These are phyloP conservation scores for Cladophialophora psammophila DNA, from an alignment of 2,329 filamentous ascomycete genomes.

Conservation along the genomic window DNA sequence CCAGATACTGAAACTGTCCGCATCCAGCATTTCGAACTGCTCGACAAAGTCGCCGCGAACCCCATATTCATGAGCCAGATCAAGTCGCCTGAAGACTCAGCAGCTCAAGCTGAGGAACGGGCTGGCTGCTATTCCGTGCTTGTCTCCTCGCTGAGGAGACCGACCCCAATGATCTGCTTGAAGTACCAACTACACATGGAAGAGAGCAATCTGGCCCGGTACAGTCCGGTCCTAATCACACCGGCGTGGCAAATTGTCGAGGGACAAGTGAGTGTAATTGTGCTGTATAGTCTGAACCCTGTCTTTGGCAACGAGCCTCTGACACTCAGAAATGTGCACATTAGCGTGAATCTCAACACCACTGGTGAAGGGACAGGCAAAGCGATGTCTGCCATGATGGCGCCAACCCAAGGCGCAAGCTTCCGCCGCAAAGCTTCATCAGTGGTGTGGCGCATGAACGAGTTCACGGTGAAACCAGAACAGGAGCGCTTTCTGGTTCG, in stretches of 20 bases:
- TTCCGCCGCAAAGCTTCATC: slow-evolving; percentile 57
- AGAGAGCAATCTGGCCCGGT: slow-evolving; percentile 60
- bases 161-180: slow-evolving; percentile 75
- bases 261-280: slow-evolving; percentile 82
- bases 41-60: slow-evolving; percentile 94
- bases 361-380: slow-evolving; percentile 52
- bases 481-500: slow-evolving; percentile 80
- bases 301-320: slow-evolving; percentile 59
- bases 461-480: slow-evolving; percentile 61
- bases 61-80: slow-evolving; percentile 77
- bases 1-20: slow-evolving; percentile 70
- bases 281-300: slow-evolving; percentile 86
- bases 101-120: slow-evolving; percentile 51
- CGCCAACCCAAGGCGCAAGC: slow-evolving; percentile 52
- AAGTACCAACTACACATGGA: slow-evolving; percentile 88
- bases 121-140: slow-evolving; percentile 83
- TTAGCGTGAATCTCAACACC: slow-evolving; percentile 62
- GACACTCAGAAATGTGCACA: slow-evolving; percentile 76
- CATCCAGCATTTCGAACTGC: slow-evolving; percentile 83
- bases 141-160: slow-evolving; percentile 72
- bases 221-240: slow-evolving; percentile 76
- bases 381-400: slow-evolving; percentile 54
- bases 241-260: slow-evolving; percentile 84
- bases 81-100: slow-evolving; percentile 19
- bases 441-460: slow-evolving; percentile 55